Evolutionary conservation across 2,329 filamentous ascomycete genomes (phyloP).

Genomic region (Arachnomyces sp.): DNA sequence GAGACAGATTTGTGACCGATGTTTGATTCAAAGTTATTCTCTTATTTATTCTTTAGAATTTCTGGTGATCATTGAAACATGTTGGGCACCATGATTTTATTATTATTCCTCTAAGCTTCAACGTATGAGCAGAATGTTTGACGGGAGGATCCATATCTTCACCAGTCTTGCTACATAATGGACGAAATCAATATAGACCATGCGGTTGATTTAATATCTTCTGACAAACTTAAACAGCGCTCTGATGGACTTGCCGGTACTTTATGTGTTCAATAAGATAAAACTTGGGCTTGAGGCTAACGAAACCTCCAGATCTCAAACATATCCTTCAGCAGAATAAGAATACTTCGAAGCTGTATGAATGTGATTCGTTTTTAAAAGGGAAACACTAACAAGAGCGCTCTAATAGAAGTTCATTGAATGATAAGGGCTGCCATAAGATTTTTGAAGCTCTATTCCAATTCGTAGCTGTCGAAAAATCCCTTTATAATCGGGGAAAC

Average conservation of each 20-base stretch:
- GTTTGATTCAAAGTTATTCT: too few relatives aligned
- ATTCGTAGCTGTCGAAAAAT: constrained; percentile 63
- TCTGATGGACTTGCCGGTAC: constrained; percentile 44
- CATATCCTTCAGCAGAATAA: constrained; percentile 50
- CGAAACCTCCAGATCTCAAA: constrained; percentile 40
- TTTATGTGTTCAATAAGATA: not conserved
- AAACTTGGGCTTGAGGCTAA: constrained; percentile 7
- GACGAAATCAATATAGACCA: constrained; percentile 35
- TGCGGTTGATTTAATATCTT: constrained; percentile 36
- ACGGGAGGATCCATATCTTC: too few relatives aligned
- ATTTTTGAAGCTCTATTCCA: constrained; percentile 76
- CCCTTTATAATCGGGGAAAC: constrained; percentile 48
- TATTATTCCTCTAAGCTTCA: too few relatives aligned
- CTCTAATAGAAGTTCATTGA: constrained; percentile 41
- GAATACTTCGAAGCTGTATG: constrained; percentile 31
- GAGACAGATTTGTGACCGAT: too few relatives aligned
- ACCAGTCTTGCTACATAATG: constrained; percentile 22
- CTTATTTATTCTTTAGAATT: too few relatives aligned
- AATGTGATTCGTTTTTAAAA: constrained; percentile 2
- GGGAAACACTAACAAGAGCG: not conserved
- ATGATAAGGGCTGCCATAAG: constrained; percentile 70
- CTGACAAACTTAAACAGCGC: constrained; percentile 40
- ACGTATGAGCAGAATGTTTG: too few relatives aligned
- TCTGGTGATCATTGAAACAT: too few relatives aligned
- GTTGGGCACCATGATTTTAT: too few relatives aligned